Evolutionary conservation across 768 basidiomycete species (phyloP).

Genomic region (Suillus weaverae): DNA sequence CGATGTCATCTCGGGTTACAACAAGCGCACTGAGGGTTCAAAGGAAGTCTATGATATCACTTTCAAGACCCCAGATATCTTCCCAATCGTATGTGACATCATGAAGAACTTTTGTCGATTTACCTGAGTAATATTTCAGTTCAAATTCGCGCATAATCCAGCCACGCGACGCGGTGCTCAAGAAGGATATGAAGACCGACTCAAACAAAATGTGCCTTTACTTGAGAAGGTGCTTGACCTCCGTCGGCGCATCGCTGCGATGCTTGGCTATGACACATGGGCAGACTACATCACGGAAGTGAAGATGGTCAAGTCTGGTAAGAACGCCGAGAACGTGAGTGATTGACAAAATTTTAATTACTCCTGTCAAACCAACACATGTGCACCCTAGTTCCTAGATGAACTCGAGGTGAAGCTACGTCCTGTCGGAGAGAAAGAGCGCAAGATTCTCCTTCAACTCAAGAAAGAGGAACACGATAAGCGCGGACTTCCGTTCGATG

Average conservation of each 20-base stretch:
- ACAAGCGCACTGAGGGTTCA: slow-evolving; percentile 57
- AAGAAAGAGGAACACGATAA: slow-evolving; percentile 74
- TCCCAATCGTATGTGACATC: slow-evolving; percentile 58
- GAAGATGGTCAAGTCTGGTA: slow-evolving; percentile 80
- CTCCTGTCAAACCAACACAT: not conserved
- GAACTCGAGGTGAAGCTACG: slow-evolving; percentile 74
- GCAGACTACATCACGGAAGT: slow-evolving; percentile 83
- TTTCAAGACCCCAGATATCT: slow-evolving; percentile 81
- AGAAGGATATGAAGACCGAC: slow-evolving; percentile 67
- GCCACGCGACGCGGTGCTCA: slow-evolving; percentile 65
- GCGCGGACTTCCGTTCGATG: slow-evolving; percentile 62
- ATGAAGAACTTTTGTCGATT: not conserved
- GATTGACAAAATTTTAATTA: not conserved
- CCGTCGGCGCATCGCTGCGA: slow-evolving; percentile 63
- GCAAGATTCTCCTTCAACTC: slow-evolving; percentile 61
- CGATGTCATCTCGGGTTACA: slow-evolving; percentile 78
- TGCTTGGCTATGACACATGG: slow-evolving; percentile 78
- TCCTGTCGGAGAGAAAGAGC: slow-evolving; percentile 71
- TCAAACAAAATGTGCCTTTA: slow-evolving; percentile 68
- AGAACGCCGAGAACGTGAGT: slow-evolving; percentile 56
- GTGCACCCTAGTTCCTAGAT: slow-evolving; percentile 61
- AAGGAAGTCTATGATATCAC: slow-evolving; percentile 70
- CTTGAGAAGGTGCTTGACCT: slow-evolving; percentile 67
- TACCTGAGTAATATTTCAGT: slow-evolving; percentile 39
- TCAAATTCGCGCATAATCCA: slow-evolving; percentile 76